Conservation (phyloP, 2,329 filamentous ascomycete genomes). For the Neocucurbitaria cava region DNA sequence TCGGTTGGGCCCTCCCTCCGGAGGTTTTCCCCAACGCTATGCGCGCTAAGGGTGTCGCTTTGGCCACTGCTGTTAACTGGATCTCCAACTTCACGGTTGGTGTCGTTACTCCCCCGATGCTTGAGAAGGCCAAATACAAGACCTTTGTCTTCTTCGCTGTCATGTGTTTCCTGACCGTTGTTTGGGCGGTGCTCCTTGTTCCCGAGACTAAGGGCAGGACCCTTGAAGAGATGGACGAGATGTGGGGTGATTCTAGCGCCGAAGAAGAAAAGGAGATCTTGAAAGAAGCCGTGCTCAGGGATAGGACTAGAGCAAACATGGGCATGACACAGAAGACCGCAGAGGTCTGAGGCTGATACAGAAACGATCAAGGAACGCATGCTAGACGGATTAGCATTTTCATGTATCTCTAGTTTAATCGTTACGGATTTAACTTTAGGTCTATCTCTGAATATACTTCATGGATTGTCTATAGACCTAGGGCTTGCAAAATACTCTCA, state of each 20-base stretch:
- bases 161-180: not conserved
- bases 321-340: too few relatives aligned
- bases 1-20: slow-evolving; percentile 51
- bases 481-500: too few relatives aligned
- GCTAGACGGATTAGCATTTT: too few relatives aligned
- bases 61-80: not conserved
- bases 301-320: too few relatives aligned
- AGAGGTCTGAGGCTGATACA: too few relatives aligned
- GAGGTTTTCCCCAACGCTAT: slow-evolving; percentile 13
- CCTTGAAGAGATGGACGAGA: slow-evolving; percentile 7
- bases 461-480: too few relatives aligned
- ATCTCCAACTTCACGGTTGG: slow-evolving; percentile 54
- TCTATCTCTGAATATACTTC: too few relatives aligned
- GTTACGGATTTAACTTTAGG: too few relatives aligned
- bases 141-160: slow-evolving; percentile 4
- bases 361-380: too few relatives aligned
- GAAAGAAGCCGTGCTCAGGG: too few relatives aligned
- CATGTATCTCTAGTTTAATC: too few relatives aligned
- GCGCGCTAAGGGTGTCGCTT: slow-evolving; percentile 54
- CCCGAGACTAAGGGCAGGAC: slow-evolving; percentile 11
- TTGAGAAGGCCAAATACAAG: slow-evolving; percentile 44
- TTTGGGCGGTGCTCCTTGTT: slow-evolving; percentile 4
- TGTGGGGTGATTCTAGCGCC: slow-evolving; percentile 12
- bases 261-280: slow-evolving; percentile 17
- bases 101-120: slow-evolving; percentile 58